A percentile compares a stretch with the other conserved stretches of the same genome.
Evolutionary conservation across 1,284 basidiomycete genomes (phyloP).

Genomic region (Cryptococcus neoformans): DNA sequence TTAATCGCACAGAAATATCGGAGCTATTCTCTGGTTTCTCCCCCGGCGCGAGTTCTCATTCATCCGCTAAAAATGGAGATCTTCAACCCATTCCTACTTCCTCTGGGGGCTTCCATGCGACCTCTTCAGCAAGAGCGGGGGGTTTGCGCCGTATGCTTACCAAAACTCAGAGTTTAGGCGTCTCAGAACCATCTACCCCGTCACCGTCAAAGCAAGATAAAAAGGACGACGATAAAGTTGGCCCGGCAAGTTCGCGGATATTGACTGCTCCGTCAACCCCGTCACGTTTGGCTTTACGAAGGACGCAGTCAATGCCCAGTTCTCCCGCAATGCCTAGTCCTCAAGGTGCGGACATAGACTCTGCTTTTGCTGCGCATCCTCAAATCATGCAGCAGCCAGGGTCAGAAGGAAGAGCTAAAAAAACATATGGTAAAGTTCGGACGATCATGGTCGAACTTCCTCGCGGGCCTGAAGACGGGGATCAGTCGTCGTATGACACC

Average conservation of each 20-base stretch:
- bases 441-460: slow-evolving; percentile 20
- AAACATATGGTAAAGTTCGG: slow-evolving; percentile 34
- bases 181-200: not conserved
- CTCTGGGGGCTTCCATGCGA: no score
- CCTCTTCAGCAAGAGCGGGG: slow-evolving; percentile 5
- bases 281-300: not conserved
- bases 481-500: not conserved
- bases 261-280: slow-evolving; percentile 12
- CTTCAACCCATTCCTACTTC: not conserved
- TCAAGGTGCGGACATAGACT: not conserved
- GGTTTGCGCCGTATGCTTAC: slow-evolving; percentile 33
- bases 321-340: slow-evolving; percentile 13
- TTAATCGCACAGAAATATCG: not conserved
- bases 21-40: not conserved
- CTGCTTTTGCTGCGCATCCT: not conserved
- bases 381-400: slow-evolving; percentile 4
- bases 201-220: not conserved
- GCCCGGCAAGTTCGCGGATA: slow-evolving; percentile 6
- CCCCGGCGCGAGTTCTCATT: slow-evolving; percentile 24
- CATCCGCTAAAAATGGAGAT: slow-evolving; percentile 17
- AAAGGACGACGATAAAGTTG: not conserved
- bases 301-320: slow-evolving; percentile 15
- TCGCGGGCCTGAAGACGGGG: not conserved
- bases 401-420: slow-evolving; percentile 25
- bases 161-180: slow-evolving; percentile 38